Conservation (phyloP, 176 grass and related monocot genomes). For the barley (Hordeum vulgare) region MorexV3_pseudomolecules_assembly NC_058518.1:433927665-433928164, state of each 20-base stretch:
- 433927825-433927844: not conserved
- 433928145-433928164: too few relatives aligned
- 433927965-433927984: not conserved
- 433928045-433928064: too few relatives aligned
- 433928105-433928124: too few relatives aligned
- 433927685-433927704: too few relatives aligned
- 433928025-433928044: too few relatives aligned
- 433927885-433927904: not conserved
- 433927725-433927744: constrained; percentile 47
- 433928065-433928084: too few relatives aligned
- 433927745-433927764: constrained; percentile 71
- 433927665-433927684: too few relatives aligned
- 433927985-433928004: too few relatives aligned
- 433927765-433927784: constrained; percentile 60
- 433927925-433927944: not conserved
- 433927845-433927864: not conserved
- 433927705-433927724: too few relatives aligned
- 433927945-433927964: not conserved
- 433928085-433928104: too few relatives aligned
- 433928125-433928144: too few relatives aligned
- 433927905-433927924: not conserved
- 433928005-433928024: too few relatives aligned
- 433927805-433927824: constrained; percentile 54
- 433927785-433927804: constrained; percentile 53
- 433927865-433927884: not conserved